Percentiles rank a stretch among this genome's conserved stretches.
Conservation (phyloP, 2,329 filamentous ascomycete species). For the Penicillium sp. region DNA sequence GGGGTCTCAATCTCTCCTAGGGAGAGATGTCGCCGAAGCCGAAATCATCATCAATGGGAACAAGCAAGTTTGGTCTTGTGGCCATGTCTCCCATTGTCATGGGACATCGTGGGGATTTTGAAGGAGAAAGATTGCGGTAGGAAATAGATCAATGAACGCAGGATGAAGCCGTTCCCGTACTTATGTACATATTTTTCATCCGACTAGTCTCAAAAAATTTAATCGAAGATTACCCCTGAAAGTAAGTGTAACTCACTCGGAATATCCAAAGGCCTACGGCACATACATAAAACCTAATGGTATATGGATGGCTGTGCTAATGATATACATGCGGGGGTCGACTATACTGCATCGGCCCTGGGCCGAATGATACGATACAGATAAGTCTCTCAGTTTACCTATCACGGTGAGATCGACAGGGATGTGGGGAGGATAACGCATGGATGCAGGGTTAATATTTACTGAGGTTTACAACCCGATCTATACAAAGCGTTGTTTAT, state of each 20-base stretch:
- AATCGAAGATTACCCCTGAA: too few relatives aligned
- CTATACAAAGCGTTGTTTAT: not conserved
- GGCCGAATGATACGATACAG: not conserved
- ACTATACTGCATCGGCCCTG: not conserved
- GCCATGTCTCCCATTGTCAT: not conserved
- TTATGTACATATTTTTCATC: not conserved
- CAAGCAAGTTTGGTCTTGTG: conserved; percentile 7
- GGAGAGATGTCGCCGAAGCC: conserved; percentile 29
- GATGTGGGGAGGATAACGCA: not conserved
- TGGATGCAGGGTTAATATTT: not conserved
- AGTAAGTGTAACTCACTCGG: not conserved
- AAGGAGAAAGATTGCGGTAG: not conserved
- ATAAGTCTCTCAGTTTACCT: not conserved
- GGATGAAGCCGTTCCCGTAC: too few relatives aligned
- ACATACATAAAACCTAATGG: not conserved
- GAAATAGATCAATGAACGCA: not conserved
- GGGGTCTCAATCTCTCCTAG: conserved; percentile 36
- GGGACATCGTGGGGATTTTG: not conserved
- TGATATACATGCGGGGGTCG: not conserved
- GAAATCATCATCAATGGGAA: conserved; percentile 23
- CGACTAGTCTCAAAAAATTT: not conserved
- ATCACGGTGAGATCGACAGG: not conserved
- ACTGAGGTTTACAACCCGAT: not conserved
- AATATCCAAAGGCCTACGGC: too few relatives aligned
- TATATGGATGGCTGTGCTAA: not conserved